Evolutionary conservation across 306 rosid species (phyloP), one percentile per base, ranked within the genome.

Genomic region (Geum urbanum): DNA sequence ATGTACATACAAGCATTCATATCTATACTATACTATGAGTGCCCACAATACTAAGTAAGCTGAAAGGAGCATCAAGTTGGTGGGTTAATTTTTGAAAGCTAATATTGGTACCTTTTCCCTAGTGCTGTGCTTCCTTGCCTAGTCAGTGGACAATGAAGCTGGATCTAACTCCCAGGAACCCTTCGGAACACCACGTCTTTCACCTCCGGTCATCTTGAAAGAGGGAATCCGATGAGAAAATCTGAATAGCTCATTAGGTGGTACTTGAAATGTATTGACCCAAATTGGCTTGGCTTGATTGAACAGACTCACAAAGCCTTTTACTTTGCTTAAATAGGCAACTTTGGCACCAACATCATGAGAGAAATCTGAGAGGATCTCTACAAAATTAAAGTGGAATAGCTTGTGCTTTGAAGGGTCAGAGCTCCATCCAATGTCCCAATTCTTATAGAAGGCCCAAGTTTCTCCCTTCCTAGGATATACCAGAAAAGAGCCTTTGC

Each of bases 101-200:
- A 35, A 59, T 11, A 22, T 6, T 37, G 22, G 65, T 59, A 59
- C 46, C 65, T 59, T 59, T 19, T 18, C 15, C 15, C 22, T 15
- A 5, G 15, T 14, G 65, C 18, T 32, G 45, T 55, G 12, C 22
- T 18, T 59, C 18, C 44, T 59, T 1, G 45, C n/a, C 15, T 37
- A 59, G 39, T 59, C 65, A 35, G 22, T 10, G 41, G 92, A 92
- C 53, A 94, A 72, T 46, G 85, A 74, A 48, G 95, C 97, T 76
- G 98, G 91, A 60, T 94, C 98, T 16, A 94, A 82, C 84, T 94
- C 98, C 71, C 85, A 86, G 65, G 89, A 94, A 60, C 92, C 97
- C 67, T 61, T 71, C 0, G 91, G 96, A 84, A 94, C 91, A 61
- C 83, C 89, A 56, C 74, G 58, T 76, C 82, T 72, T 83, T 94